phyloP scores from a whole-genome alignment of 2,329 filamentous ascomycete genomes.

The Curvularia lunata region DNA sequence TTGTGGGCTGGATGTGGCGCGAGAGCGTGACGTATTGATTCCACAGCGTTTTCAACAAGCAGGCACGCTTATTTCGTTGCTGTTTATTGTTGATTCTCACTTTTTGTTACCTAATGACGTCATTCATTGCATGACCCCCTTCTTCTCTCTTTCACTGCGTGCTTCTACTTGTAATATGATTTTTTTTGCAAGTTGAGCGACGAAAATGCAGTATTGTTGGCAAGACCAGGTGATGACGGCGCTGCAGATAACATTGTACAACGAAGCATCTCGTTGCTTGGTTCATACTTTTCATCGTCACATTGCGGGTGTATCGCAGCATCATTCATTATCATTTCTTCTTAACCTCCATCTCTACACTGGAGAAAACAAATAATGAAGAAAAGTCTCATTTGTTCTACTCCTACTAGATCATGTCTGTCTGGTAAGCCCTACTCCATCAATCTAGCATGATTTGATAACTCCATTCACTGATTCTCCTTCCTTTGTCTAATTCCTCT shows the following conservation, averaged over 20 bases:
- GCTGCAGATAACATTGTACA: neutral
- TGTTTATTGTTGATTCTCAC: neutral
- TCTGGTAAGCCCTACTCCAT: neutral
- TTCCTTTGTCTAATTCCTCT: too few species aligned
- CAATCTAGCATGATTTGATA: neutral
- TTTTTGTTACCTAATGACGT: neutral
- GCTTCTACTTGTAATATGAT: neutral
- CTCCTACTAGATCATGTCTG: neutral
- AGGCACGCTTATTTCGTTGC: neutral
- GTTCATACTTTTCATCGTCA: neutral
- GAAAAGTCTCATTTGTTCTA: neutral
- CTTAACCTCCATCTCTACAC: neutral
- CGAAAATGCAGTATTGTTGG: neutral
- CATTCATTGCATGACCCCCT: neutral
- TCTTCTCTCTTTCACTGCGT: neutral
- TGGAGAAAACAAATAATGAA: neutral
- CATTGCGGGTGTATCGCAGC: neutral
- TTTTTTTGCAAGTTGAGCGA: neutral
- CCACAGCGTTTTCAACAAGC: neutral
- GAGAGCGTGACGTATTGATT: neutral
- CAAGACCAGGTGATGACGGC: neutral
- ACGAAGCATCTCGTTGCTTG: neutral
- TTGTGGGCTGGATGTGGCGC: neutral
- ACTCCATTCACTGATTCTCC: too few species aligned
- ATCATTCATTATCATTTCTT: neutral